These are phyloP conservation scores for Yamadazyma sp. DNA, from an alignment of 1,139 yeast genomes.

Conservation along the genomic window DNA sequence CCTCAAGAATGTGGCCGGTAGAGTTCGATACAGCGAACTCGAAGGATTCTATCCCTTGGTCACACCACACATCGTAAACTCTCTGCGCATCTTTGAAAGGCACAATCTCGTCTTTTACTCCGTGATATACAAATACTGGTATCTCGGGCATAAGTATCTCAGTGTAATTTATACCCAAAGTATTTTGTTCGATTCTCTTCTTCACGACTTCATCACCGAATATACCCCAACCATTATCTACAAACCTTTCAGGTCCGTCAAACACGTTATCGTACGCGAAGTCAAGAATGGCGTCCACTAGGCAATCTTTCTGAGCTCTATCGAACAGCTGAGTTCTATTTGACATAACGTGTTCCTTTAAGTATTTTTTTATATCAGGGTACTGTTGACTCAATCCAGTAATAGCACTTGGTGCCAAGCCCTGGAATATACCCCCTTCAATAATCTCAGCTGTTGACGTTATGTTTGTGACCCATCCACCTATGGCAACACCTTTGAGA, in stretches of 20 bases:
- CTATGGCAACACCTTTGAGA: conserved; percentile 32
- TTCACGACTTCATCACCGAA: conserved; percentile 6
- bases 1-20: conserved; percentile 29
- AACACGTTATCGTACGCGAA: conserved; percentile 17
- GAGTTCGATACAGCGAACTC: conserved; percentile 26
- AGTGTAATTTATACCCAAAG: conserved; percentile 16
- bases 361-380: conserved; percentile 15
- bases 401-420: conserved; percentile 27
- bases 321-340: conserved; percentile 11
- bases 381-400: conserved; percentile 29
- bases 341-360: conserved; percentile 8
- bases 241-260: conserved; percentile 17
- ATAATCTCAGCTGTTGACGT: conserved; percentile 23
- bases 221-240: conserved; percentile 17
- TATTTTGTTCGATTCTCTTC: conserved; percentile 18
- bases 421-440: conserved; percentile 28
- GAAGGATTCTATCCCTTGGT: conserved; percentile 25
- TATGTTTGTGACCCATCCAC: conserved; percentile 32
- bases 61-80: conserved; percentile 32
- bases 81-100: conserved; percentile 26
- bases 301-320: conserved; percentile 15
- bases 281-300: conserved; percentile 10
- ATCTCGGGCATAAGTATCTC: conserved; percentile 24
- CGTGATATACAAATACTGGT: conserved; percentile 37
- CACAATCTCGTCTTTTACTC: conserved; percentile 28